These are phyloP conservation scores for Geotrichum australiense DNA, from an alignment of 1,139 yeast species.

Conservation along the genomic window DNA sequence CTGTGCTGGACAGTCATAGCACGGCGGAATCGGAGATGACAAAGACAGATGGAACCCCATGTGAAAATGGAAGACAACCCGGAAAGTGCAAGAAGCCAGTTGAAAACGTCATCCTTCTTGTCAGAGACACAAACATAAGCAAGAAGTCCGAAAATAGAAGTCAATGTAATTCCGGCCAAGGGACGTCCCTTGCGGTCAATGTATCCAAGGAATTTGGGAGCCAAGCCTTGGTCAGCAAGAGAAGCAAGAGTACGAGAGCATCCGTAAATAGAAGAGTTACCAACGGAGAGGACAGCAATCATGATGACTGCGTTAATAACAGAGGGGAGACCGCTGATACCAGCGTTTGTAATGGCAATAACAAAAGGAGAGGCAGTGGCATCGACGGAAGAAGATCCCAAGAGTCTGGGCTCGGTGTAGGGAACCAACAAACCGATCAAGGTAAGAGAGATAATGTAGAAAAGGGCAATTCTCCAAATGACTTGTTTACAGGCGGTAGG, in stretches of 20 bases:
- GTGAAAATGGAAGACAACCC: slow-evolving; percentile 76
- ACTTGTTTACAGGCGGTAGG: slow-evolving; percentile 66
- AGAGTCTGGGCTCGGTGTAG: slow-evolving; percentile 45
- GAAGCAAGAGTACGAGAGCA: slow-evolving; percentile 79
- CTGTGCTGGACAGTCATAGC: slow-evolving; percentile 65
- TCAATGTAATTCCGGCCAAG: slow-evolving; percentile 52
- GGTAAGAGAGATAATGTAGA: slow-evolving; percentile 54
- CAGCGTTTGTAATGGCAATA: slow-evolving; percentile 54
- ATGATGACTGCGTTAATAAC: slow-evolving; percentile 68
- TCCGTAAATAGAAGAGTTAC: slow-evolving; percentile 71
- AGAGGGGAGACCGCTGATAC: slow-evolving; percentile 56
- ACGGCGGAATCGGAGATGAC: slow-evolving; percentile 71
- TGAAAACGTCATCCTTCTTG: slow-evolving; percentile 60
- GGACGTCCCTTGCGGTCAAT: slow-evolving; percentile 75
- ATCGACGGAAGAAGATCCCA: slow-evolving; percentile 42
- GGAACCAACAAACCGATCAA: slow-evolving; percentile 63
- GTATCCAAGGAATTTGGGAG: slow-evolving; percentile 66
- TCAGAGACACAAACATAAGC: slow-evolving; percentile 67
- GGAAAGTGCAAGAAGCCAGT: slow-evolving; percentile 74
- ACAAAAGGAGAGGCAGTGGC: slow-evolving; percentile 70
- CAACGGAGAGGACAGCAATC: slow-evolving; percentile 64
- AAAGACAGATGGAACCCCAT: slow-evolving; percentile 70
- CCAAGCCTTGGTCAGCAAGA: slow-evolving; percentile 73
- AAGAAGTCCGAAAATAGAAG: slow-evolving; percentile 56
- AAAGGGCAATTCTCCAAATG: slow-evolving; percentile 62